Conservation (phyloP, 495 filamentous ascomycete genomes). For the Pyrenula aspistea region DNA sequence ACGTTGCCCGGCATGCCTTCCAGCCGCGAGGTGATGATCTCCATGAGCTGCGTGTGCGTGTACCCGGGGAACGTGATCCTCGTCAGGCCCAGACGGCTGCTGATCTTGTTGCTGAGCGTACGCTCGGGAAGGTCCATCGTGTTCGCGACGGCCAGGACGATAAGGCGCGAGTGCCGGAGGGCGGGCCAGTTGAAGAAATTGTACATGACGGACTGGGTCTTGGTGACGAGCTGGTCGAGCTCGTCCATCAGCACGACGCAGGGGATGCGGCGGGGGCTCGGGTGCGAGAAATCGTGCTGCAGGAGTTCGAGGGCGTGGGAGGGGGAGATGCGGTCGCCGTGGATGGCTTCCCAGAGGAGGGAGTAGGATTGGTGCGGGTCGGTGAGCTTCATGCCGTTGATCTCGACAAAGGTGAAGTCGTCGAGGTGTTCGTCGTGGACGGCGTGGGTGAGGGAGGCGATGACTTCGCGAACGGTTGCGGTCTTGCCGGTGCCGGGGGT, state of each 20-base stretch:
- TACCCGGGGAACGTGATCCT: conserved; percentile 96
- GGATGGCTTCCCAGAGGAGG: conserved; percentile 90
- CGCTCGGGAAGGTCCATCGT: conserved; percentile 98
- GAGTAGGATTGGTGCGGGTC: conserved; percentile 96
- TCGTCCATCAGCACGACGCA: conserved; percentile 99
- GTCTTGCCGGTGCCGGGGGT: conserved; percentile 99
- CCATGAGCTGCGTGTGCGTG: conserved; percentile 95
- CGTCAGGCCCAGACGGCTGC: conserved; percentile 74
- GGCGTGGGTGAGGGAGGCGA: conserved; percentile 73
- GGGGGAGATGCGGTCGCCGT: conserved; percentile 83
- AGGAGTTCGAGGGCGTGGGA: conserved; percentile 84
- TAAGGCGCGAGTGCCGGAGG: conserved; percentile 76
- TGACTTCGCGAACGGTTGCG: conserved; percentile 91
- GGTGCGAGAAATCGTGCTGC: conserved; percentile 82
- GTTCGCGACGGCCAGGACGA: conserved; percentile 95
- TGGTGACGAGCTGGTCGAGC: conserved; percentile 93
- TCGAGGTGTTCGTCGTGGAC: conserved; percentile 87
- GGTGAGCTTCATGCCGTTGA: conserved; percentile 99
- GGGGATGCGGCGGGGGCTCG: conserved; percentile 76
- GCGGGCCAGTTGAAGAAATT: conserved; percentile 99
- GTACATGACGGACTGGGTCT: conserved; percentile 98
- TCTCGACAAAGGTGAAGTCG: conserved; percentile 98
- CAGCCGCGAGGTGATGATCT: conserved; percentile 84
- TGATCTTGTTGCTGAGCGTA: conserved; percentile 96
- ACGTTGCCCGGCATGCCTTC: conserved; percentile 78